phyloP scores from a whole-genome alignment of 768 basidiomycete genomes.

The Suillus lakei region DNA sequence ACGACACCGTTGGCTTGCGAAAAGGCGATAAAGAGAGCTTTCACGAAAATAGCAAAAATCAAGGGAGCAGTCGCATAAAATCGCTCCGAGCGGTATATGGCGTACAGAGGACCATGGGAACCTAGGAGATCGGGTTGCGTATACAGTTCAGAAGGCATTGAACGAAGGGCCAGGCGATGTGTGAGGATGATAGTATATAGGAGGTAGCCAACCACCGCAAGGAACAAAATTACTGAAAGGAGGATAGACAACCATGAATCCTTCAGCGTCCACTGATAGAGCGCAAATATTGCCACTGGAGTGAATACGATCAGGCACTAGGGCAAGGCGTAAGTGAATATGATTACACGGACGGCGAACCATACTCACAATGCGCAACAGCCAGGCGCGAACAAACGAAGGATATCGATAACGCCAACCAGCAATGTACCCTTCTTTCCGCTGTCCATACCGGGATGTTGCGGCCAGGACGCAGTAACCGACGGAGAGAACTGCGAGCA shows the following conservation, averaged over 20 bases:
- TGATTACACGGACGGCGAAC: slow-evolving; percentile 6
- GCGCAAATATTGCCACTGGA: slow-evolving; percentile 76
- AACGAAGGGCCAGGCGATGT: slow-evolving; percentile 49
- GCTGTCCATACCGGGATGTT: slow-evolving; percentile 21
- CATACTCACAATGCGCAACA: slow-evolving; percentile 66
- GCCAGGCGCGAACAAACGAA: slow-evolving; percentile 61
- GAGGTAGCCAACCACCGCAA: slow-evolving; percentile 55
- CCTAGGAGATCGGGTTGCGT: slow-evolving; percentile 41
- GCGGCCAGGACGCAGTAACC: slow-evolving; percentile 51
- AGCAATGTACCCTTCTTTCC: slow-evolving; percentile 20
- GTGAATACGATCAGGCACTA: slow-evolving; percentile 67
- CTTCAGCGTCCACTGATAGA: slow-evolving; percentile 90
- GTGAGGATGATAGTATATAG: slow-evolving; percentile 53
- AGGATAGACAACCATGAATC: slow-evolving; percentile 89
- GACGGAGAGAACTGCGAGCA: slow-evolving; percentile 53
- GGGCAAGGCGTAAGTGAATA: slow-evolving; percentile 6
- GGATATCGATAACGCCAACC: slow-evolving; percentile 42
- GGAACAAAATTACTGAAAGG: slow-evolving; percentile 72
- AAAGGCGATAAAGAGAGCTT: slow-evolving; percentile 74
- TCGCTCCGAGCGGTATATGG: slow-evolving; percentile 66
- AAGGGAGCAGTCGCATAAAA: slow-evolving; percentile 70
- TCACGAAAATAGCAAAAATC: slow-evolving; percentile 62
- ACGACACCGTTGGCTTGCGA: slow-evolving; percentile 63
- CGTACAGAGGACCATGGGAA: slow-evolving; percentile 63
- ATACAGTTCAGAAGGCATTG: slow-evolving; percentile 43